phyloP scores from a whole-genome alignment of 1,284 basidiomycete species.

The Austroboletus olivaceoglutinosus region DNA sequence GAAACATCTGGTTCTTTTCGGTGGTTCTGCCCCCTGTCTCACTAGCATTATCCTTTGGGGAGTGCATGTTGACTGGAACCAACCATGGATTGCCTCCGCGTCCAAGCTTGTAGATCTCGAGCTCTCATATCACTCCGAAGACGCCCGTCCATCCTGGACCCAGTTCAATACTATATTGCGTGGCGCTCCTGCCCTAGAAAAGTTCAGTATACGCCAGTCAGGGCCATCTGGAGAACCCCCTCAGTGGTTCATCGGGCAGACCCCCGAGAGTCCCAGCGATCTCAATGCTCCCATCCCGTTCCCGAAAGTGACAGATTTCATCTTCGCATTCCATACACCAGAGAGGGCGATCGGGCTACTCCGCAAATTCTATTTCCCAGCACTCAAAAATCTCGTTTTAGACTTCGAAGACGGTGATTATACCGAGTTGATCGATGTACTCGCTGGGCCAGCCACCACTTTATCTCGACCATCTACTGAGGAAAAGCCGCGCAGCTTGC shows the following conservation, averaged over 20 bases:
- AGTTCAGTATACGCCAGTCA: constrained; percentile 48
- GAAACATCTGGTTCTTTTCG: constrained; percentile 47
- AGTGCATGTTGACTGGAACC: constrained; percentile 61
- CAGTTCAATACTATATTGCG: constrained; percentile 48
- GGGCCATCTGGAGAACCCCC: constrained; percentile 46
- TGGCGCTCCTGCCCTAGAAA: constrained; percentile 47
- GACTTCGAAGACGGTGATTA: constrained; percentile 53
- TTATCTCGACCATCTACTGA: constrained; percentile 31
- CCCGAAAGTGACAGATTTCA: constrained; percentile 46
- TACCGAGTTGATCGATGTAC: constrained; percentile 42
- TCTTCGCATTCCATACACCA: constrained; percentile 46
- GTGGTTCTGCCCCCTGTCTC: constrained; percentile 53
- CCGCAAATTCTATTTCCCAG: constrained; percentile 47
- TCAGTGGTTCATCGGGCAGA: constrained; percentile 35
- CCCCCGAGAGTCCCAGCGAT: constrained; percentile 23
- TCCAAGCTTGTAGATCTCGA: constrained; percentile 46
- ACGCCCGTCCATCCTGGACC: constrained; percentile 54
- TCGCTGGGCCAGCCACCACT: constrained; percentile 31
- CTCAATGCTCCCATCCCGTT: constrained; percentile 41
- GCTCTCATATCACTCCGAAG: constrained; percentile 54
- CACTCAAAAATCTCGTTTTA: constrained; percentile 46
- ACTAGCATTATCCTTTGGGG: constrained; percentile 53
- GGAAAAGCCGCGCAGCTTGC: constrained; percentile 38
- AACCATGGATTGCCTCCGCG: constrained; percentile 40
- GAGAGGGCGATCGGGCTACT: constrained; percentile 48